These are phyloP conservation scores for Volvox reticuliferus DNA, from an alignment of 139 green algal species.

Conservation along the genomic window DNA sequence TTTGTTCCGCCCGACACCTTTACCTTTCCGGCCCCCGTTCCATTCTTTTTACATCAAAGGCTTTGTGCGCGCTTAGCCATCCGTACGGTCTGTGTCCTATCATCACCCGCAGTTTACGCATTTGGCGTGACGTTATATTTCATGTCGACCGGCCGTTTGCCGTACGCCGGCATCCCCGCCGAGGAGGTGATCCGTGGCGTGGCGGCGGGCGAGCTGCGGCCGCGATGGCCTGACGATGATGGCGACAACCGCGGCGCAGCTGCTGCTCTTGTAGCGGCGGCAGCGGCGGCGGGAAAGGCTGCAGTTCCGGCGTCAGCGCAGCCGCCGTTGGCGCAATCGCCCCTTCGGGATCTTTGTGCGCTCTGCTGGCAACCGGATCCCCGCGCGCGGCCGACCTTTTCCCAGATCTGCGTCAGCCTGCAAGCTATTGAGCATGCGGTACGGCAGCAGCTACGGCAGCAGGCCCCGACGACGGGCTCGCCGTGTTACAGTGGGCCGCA, in stretches of 20 bases:
- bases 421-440: conserved; percentile 17
- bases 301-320: neutral
- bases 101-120: conserved; percentile 1
- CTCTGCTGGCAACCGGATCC: conserved; percentile 2
- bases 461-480: neutral
- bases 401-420: neutral
- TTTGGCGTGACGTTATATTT: conserved; percentile 17
- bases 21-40: neutral
- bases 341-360: neutral
- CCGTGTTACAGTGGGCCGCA: neutral
- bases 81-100: neutral
- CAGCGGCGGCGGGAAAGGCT: neutral
- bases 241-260: neutral
- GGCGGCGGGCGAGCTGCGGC: neutral
- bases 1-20: no score
- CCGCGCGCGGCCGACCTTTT: neutral
- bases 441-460: neutral
- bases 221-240: neutral
- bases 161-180: neutral
- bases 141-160: neutral
- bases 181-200: neutral
- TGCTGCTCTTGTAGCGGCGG: neutral
- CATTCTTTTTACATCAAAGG: neutral
- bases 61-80: neutral
- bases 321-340: neutral